Conservation (phyloP, 108 stramenopile species). For the Pseudonitzschia multiseries region DNA sequence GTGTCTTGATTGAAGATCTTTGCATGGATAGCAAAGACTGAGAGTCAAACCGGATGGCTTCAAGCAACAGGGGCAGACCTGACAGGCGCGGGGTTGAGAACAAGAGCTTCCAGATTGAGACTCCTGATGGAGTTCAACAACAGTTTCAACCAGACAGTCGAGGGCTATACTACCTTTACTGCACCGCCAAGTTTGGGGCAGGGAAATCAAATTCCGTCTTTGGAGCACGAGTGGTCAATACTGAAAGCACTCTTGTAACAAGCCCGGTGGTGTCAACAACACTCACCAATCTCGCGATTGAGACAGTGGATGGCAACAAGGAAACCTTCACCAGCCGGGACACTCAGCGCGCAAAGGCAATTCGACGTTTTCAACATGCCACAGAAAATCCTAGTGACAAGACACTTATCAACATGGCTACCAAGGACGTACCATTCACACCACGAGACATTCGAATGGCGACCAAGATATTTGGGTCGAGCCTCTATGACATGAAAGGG, state of each 20-base stretch:
- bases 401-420: conserved; percentile 25
- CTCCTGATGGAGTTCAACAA: conserved; percentile 23
- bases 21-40: no score
- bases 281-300: no score
- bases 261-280: no score
- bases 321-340: conserved; percentile 21
- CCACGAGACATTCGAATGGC: conserved; percentile 32
- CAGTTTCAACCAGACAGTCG: not conserved
- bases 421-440: conserved; percentile 37
- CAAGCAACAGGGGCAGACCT: not conserved
- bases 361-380: conserved; percentile 27
- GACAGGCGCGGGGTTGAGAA: not conserved
- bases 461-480: conserved; percentile 36
- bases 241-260: not conserved
- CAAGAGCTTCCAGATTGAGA: conserved; percentile 12
- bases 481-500: conserved; percentile 38
- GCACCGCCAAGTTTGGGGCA: conserved; percentile 10
- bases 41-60: no score
- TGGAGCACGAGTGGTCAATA: not conserved
- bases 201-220: not conserved
- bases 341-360: conserved; percentile 13
- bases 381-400: conserved; percentile 23
- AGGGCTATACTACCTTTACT: no score
- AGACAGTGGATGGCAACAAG: not conserved
- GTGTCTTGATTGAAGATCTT: no score